Conservation (phyloP, 208 protist species). For the Leishmania mexicana region DNA sequence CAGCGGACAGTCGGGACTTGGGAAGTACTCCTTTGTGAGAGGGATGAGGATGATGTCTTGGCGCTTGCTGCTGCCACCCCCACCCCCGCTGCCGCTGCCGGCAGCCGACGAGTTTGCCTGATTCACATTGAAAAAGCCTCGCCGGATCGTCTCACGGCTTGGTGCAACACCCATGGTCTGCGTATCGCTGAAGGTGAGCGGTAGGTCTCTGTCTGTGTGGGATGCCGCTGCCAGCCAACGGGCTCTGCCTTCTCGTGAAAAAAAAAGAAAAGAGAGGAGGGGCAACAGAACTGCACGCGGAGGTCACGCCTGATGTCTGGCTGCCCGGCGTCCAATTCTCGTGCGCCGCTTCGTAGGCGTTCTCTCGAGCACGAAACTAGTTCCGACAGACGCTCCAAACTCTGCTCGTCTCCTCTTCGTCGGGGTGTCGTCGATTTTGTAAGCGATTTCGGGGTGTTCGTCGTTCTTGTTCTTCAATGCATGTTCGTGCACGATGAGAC, state of each 20-base stretch:
- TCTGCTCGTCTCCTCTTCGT: too few species aligned
- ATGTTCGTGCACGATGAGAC: neutral
- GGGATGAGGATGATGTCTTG: constrained; percentile 81
- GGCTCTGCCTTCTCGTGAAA: neutral
- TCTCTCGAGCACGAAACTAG: neutral
- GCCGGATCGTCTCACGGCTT: constrained; percentile 69
- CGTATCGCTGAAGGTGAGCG: neutral
- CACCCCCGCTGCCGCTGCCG: neutral
- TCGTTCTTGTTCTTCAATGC: neutral
- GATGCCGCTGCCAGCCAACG: neutral
- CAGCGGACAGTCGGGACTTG: constrained; percentile 71
- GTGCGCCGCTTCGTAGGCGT: neutral
- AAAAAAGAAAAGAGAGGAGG: neutral
- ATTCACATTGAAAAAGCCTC: constrained; percentile 56
- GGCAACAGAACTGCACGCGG: neutral
- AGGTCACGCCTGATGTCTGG: neutral
- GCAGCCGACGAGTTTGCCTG: constrained; percentile 18
- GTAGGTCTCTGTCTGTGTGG: neutral
- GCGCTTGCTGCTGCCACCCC: constrained; percentile 29
- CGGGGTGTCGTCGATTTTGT: too few species aligned
- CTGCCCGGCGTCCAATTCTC: neutral
- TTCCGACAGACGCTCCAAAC: neutral
- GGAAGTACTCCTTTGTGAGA: constrained; percentile 81
- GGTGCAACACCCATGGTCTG: constrained; percentile 70
- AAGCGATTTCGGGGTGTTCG: too few species aligned